Conservation (phyloP, 371 early-diverging fungal species). For the Apophysomyces sp. region DNA sequence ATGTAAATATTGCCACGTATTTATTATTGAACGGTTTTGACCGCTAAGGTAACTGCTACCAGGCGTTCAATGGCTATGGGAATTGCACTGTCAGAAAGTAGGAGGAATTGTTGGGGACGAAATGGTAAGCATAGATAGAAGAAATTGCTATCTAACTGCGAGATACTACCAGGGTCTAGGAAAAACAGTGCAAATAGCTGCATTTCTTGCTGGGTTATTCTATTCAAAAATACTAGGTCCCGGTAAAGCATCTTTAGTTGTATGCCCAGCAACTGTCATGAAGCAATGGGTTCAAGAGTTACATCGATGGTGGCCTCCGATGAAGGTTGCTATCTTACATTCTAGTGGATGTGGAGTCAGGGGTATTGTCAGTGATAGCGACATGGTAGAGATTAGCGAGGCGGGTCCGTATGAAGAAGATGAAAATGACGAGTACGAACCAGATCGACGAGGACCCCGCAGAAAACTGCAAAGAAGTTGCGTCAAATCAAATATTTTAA, state of each 20-base stretch:
- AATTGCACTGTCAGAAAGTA: conserved; percentile 81
- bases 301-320: conserved; percentile 95
- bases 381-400: conserved; percentile 22
- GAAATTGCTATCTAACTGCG: too few relatives aligned
- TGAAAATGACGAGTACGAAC: conserved; percentile 43
- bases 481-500: conserved; percentile 19
- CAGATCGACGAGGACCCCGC: conserved; percentile 29
- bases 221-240: conserved; percentile 56
- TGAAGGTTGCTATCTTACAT: conserved; percentile 88
- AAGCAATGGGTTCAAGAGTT: conserved; percentile 97
- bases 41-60: neutral
- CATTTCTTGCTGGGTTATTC: conserved; percentile 75
- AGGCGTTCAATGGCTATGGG: conserved; percentile 92
- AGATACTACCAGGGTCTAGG: conserved; percentile 76
- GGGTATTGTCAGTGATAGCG: neutral
- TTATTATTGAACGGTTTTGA: neutral
- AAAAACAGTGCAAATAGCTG: conserved; percentile 93
- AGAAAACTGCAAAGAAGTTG: conserved; percentile 21
- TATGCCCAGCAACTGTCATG: conserved; percentile 96
- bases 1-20: conserved; percentile 27
- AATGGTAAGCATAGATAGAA: conserved; percentile 71
- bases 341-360: conserved; percentile 76
- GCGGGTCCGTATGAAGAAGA: conserved; percentile 16
- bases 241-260: conserved; percentile 68
- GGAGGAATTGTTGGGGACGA: conserved; percentile 99